phyloP scores from a whole-genome alignment of 164 flowering plant genomes.

The Kalanchoe fedtschenkoi region DNA sequence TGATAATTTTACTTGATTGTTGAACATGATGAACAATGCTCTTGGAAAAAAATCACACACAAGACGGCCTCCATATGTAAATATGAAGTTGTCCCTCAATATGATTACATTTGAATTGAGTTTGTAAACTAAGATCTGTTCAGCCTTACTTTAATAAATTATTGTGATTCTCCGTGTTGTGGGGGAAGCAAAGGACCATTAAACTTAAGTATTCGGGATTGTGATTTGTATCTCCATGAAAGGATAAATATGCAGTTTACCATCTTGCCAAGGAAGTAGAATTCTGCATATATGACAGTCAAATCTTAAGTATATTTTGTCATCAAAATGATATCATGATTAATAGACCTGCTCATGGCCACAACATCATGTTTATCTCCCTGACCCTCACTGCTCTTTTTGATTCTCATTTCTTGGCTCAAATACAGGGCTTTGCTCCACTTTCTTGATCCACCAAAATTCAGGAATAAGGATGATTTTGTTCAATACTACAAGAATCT shows the following conservation, averaged over 20 bases:
- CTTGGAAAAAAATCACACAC: not conserved
- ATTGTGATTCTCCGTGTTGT: not conserved
- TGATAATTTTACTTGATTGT: not conserved
- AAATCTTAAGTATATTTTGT: too few species aligned
- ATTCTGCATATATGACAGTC: too few species aligned
- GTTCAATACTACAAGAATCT: slow-evolving; percentile 91
- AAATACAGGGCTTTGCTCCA: slow-evolving; percentile 97
- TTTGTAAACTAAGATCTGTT: not conserved
- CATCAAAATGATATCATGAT: too few species aligned
- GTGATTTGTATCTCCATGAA: too few species aligned
- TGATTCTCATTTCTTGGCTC: not conserved
- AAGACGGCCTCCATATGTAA: not conserved
- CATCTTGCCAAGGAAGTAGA: too few species aligned
- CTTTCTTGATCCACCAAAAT: slow-evolving; percentile 87
- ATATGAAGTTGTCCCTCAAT: not conserved
- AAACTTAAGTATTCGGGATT: too few species aligned
- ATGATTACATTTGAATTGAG: not conserved
- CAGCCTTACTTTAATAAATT: not conserved
- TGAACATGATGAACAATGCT: not conserved
- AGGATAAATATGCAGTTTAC: too few species aligned
- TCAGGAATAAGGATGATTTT: slow-evolving; percentile 84
- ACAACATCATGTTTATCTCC: not conserved
- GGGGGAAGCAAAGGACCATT: not conserved
- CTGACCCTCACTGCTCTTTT: not conserved
- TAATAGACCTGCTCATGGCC: not conserved